A percentile compares a stretch with the other conserved stretches of the same genome.
Conservation (phyloP, 176 grass and related monocot species). For the Oryza glaberrima region DNA sequence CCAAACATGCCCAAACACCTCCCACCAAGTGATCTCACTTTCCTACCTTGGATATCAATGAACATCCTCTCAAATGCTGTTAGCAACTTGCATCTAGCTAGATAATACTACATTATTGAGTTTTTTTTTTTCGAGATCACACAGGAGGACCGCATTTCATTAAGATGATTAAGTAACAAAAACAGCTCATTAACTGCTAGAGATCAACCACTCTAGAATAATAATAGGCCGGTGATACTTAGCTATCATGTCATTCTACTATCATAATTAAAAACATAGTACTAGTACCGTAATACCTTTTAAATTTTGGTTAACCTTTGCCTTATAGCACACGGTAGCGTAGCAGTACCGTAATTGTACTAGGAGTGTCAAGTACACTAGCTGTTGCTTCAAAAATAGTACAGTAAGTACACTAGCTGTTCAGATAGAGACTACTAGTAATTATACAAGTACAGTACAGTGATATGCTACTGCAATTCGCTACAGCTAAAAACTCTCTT, state of each 20-base stretch:
- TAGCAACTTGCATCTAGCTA: background rate
- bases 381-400: background rate
- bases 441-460: background rate
- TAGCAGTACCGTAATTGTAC: background rate
- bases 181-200: background rate
- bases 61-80: background rate
- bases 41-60: background rate
- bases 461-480: background rate
- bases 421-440: background rate
- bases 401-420: background rate
- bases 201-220: background rate
- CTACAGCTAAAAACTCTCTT: background rate
- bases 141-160: background rate
- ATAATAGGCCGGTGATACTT: background rate
- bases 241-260: background rate
- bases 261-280: background rate
- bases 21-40: no score
- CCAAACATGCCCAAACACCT: no score
- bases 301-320: background rate
- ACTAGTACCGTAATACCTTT: background rate
- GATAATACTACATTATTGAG: background rate
- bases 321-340: background rate
- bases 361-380: background rate
- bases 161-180: background rate
- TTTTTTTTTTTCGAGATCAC: background rate